These are phyloP conservation scores for Smithsoniella earleae DNA, from an alignment of 163 green algal genomes.

Conservation along the genomic window DNA sequence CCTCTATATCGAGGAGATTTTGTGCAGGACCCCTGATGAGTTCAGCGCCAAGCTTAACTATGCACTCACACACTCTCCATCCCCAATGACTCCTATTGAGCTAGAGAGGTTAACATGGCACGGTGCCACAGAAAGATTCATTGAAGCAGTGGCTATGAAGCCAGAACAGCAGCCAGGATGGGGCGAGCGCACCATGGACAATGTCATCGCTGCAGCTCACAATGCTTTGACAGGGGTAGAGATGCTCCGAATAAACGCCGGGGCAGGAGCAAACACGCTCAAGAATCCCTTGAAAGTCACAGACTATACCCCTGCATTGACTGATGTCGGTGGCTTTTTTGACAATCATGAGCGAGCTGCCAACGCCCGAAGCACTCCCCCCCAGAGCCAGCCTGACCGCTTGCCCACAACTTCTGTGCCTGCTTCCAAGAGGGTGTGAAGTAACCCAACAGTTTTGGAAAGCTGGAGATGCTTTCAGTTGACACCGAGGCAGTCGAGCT, in stretches of 20 bases:
- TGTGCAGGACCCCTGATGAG: constrained; percentile 52
- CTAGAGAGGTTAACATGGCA: constrained; percentile 75
- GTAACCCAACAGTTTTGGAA: too few species aligned
- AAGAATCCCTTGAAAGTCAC: constrained; percentile 60
- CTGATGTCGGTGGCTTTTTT: constrained; percentile 51
- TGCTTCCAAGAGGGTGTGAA: too few species aligned
- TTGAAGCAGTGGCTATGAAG: constrained; percentile 66
- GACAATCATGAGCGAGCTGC: constrained; percentile 37
- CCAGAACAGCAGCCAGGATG: constrained; percentile 35
- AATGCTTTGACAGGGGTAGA: constrained; percentile 56
- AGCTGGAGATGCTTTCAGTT: too few species aligned
- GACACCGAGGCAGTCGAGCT: too few species aligned
- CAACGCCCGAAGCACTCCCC: not conserved
- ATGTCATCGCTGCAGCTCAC: constrained; percentile 43
- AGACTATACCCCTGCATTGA: constrained; percentile 49
- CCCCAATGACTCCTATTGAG: constrained; percentile 62
- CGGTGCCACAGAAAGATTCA: constrained; percentile 73
- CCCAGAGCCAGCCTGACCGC: too few species aligned
- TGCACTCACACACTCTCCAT: constrained; percentile 60
- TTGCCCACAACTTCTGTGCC: too few species aligned
- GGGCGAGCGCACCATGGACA: constrained; percentile 49
- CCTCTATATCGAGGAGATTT: not conserved
- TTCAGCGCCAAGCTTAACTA: constrained; percentile 66
- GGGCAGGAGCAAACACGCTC: constrained; percentile 60
- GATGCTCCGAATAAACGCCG: constrained; percentile 34